Conservation (phyloP, 148 eudicot genomes). For the Vaccinium macrocarpon region DNA sequence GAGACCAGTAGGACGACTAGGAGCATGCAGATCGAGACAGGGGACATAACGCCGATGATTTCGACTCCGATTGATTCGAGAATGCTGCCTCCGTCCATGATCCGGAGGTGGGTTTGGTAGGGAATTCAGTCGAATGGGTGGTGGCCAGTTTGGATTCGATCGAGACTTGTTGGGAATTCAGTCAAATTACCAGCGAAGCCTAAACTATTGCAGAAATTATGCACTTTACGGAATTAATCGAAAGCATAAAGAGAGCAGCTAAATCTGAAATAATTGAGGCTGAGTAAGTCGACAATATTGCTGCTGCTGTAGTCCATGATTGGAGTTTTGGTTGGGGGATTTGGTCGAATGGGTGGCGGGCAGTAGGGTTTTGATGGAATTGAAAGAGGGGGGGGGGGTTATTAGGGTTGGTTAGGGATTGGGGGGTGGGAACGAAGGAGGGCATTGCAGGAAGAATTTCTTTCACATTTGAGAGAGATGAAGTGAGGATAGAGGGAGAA, state of each 20-base stretch:
- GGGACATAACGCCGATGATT: conserved; percentile 71
- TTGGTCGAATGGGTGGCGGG: too few species aligned
- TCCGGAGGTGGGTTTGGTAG: not conserved
- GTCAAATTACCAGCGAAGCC: too few species aligned
- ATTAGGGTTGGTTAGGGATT: not conserved
- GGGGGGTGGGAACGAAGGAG: not conserved
- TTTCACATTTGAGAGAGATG: too few species aligned
- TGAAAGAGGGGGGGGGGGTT: not conserved
- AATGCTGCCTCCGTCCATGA: conserved; percentile 49
- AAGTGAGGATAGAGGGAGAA: not conserved
- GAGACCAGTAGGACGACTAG: conserved; percentile 57
- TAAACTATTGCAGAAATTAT: too few species aligned
- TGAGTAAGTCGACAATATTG: too few species aligned
- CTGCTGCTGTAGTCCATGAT: too few species aligned
- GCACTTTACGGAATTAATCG: too few species aligned
- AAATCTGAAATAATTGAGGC: too few species aligned
- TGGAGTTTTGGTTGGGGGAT: too few species aligned
- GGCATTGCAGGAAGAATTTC: not conserved
- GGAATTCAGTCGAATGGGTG: conserved; percentile 6
- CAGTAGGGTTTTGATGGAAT: not conserved
- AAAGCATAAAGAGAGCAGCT: too few species aligned
- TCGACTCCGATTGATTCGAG: conserved; percentile 62
- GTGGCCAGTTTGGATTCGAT: not conserved
- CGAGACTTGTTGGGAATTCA: not conserved
- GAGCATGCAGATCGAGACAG: conserved; percentile 91